Evolutionary conservation across 2,329 filamentous ascomycete genomes (phyloP).

Genomic region (Calonectria pteridis): DNA sequence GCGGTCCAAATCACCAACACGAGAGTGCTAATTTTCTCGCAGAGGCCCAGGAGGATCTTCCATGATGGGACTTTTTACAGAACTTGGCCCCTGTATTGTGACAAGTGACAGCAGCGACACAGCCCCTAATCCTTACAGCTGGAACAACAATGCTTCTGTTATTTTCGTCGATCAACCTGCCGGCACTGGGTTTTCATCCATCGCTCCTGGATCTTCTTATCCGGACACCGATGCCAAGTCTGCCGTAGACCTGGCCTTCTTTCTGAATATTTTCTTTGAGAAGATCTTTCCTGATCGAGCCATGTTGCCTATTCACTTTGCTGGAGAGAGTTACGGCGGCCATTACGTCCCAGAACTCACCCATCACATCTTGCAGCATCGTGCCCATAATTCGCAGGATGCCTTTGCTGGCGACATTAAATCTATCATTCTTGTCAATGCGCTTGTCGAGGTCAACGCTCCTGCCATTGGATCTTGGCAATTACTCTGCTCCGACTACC

Average conservation of each 20-base stretch:
- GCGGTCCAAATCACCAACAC: no score
- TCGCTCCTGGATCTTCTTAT: background rate
- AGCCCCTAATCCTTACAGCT: background rate
- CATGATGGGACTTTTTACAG: background rate
- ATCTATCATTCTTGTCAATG: background rate
- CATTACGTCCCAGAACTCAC: background rate
- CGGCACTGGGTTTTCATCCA: background rate
- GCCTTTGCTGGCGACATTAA: background rate
- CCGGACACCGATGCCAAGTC: background rate
- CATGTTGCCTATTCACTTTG: background rate
- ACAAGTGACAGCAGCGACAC: background rate
- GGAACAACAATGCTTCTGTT: constrained; percentile 1
- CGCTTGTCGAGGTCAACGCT: background rate
- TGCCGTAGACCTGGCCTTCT: background rate
- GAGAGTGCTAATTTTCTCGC: background rate
- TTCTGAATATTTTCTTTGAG: background rate
- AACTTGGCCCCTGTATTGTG: background rate
- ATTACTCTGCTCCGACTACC: background rate
- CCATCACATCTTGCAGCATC: background rate
- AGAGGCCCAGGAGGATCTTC: background rate
- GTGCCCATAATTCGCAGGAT: background rate
- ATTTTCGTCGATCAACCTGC: background rate
- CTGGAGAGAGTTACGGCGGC: background rate
- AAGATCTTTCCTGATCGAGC: background rate
- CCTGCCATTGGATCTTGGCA: background rate